A percentile compares a stretch with the other conserved stretches of the same genome.
These are phyloP conservation scores for Sclerospora graminicola DNA, from an alignment of 352 stramenopile species.

Conservation along the genomic window DNA sequence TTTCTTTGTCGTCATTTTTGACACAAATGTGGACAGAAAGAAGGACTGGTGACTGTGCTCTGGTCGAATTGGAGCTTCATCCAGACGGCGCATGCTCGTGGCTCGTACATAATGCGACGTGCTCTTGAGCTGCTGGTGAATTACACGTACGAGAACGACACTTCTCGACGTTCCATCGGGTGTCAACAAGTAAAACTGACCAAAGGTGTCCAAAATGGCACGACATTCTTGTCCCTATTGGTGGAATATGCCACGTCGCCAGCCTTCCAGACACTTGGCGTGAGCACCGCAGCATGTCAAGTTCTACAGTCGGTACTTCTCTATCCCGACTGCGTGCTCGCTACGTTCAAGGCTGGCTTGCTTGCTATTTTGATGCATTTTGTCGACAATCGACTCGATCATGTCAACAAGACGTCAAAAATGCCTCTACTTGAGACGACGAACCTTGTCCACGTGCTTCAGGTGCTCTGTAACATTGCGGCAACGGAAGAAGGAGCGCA, in stretches of 20 bases:
- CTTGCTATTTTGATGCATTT: too few relatives aligned
- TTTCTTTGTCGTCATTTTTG: too few relatives aligned
- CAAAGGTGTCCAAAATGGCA: constrained; percentile 10
- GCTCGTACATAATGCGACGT: too few relatives aligned
- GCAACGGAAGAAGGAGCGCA: constrained; percentile 35
- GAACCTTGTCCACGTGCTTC: constrained; percentile 32
- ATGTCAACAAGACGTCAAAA: too few relatives aligned
- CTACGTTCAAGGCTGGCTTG: constrained; percentile 31
- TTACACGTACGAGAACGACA: constrained; percentile 34
- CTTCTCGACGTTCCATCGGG: too few relatives aligned
- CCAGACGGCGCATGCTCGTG: constrained; percentile 29
- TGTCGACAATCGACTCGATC: too few relatives aligned
- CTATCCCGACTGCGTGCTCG: constrained; percentile 38
- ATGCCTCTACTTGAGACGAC: too few relatives aligned
- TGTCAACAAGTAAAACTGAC: too few relatives aligned
- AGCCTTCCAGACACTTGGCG: too few relatives aligned
- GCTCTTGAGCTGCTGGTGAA: constrained; percentile 40
- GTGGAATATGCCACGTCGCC: constrained; percentile 15
- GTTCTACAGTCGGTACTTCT: constrained; percentile 38
- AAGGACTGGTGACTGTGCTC: constrained; percentile 25
- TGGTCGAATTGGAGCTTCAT: constrained; percentile 50
- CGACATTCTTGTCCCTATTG: constrained; percentile 14
- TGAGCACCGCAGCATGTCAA: constrained; percentile 25
- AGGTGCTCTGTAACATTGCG: constrained; percentile 30
- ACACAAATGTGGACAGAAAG: too few relatives aligned